Evolutionary conservation across 305 asterid genomes (phyloP).

Genomic region (Fraxinus sp.): DNA sequence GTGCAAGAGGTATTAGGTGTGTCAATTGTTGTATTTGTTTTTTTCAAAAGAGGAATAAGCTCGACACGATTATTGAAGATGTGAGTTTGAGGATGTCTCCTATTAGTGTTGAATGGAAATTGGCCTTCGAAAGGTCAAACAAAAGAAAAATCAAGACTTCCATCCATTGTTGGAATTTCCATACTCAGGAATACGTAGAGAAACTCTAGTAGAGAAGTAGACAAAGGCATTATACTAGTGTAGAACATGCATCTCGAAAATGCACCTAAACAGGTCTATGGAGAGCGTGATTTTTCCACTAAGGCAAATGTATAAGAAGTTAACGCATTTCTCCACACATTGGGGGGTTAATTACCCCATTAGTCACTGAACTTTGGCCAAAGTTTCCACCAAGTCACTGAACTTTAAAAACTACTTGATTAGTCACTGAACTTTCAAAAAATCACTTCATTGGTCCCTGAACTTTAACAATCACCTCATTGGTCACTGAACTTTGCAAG

Average conservation of each 20-base stretch:
- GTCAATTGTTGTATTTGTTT: neutral
- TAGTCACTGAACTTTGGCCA: too few species aligned
- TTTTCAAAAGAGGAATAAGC: neutral
- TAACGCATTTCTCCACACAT: neutral
- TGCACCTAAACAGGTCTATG: neutral
- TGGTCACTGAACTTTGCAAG: too few species aligned
- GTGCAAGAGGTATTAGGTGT: neutral
- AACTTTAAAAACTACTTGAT: too few species aligned
- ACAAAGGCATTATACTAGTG: neutral
- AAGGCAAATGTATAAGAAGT: neutral
- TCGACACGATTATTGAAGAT: neutral
- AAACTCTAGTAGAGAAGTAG: neutral
- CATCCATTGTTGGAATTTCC: neutral
- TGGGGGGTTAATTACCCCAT: neutral
- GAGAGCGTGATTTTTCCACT: neutral
- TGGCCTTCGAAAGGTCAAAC: neutral
- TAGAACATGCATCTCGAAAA: neutral
- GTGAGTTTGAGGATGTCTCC: neutral
- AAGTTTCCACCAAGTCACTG: too few species aligned
- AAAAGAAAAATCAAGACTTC: too few species aligned
- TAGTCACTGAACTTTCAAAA: too few species aligned
- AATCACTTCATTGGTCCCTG: too few species aligned
- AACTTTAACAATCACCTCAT: too few species aligned
- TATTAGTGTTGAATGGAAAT: neutral
- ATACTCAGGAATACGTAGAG: neutral